Evolutionary conservation across 345 rosid genomes (phyloP).

Genomic region (Carallia brachiata): DNA sequence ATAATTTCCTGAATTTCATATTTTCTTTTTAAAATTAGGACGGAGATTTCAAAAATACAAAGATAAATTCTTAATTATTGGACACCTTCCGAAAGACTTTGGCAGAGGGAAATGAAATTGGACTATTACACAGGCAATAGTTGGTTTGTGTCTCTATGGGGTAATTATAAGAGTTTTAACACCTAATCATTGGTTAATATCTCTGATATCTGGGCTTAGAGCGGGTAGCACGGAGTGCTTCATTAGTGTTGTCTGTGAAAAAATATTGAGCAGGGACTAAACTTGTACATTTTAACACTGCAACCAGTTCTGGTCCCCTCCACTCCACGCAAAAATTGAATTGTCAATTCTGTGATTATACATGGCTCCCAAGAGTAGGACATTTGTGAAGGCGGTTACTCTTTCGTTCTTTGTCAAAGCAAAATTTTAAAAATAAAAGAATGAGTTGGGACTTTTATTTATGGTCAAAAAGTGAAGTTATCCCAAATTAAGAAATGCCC

Average conservation of each 20-base stretch:
- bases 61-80: too few species aligned
- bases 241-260: background rate
- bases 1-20: too few species aligned
- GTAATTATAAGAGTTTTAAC: too few species aligned
- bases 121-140: too few species aligned
- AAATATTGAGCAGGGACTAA: background rate
- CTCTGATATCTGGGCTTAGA: background rate
- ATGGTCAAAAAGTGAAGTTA: background rate
- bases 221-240: too few species aligned
- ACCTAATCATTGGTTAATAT: too few species aligned
- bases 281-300: background rate
- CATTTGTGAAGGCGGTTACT: slow-evolving; percentile 2
- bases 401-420: background rate
- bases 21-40: too few species aligned
- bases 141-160: too few species aligned
- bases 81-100: too few species aligned
- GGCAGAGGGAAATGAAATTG: too few species aligned
- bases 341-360: background rate
- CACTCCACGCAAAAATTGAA: background rate
- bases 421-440: background rate
- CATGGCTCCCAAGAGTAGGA: background rate
- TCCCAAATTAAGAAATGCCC: background rate
- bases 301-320: background rate
- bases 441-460: background rate
- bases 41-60: too few species aligned